Evolutionary conservation across 179 eudicot genomes (phyloP).

Genomic region (Silene noctiflora): DNA sequence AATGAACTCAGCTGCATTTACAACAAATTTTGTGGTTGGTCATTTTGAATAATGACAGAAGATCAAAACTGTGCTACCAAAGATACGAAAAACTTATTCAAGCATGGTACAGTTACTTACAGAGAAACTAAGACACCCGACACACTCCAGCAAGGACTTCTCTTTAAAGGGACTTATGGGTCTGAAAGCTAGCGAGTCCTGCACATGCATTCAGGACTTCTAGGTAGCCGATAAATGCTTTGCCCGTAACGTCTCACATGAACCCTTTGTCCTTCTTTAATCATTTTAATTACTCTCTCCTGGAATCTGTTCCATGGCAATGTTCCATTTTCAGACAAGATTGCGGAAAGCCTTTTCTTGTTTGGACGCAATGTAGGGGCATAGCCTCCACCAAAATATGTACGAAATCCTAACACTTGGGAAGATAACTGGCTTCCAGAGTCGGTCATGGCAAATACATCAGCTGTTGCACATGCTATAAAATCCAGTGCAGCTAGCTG

Average conservation of each 20-base stretch:
- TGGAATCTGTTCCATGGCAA: conserved; percentile 59
- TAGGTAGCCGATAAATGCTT: conserved; percentile 80
- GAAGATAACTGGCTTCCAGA: conserved; percentile 95
- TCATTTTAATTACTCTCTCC: conserved; percentile 60
- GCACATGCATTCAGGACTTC: conserved; percentile 87
- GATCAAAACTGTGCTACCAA: background rate
- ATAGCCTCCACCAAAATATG: conserved; percentile 71
- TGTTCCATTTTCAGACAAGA: conserved; percentile 52
- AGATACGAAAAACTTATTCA: too few species aligned
- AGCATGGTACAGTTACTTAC: too few species aligned
- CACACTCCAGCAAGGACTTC: background rate
- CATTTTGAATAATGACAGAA: too few species aligned
- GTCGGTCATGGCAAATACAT: conserved; percentile 91
- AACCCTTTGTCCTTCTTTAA: conserved; percentile 58
- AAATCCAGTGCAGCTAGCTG: conserved; percentile 95
- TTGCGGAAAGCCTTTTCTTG: conserved; percentile 77
- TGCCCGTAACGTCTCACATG: conserved; percentile 45
- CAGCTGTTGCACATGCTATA: conserved; percentile 85
- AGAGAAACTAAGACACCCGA: too few species aligned
- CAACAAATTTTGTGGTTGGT: background rate
- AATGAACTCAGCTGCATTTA: background rate
- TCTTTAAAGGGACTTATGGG: background rate
- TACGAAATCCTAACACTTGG: conserved; percentile 72
- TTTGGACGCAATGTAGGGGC: conserved; percentile 85
- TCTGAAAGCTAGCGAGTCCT: conserved; percentile 27